Evolutionary conservation across 805 yeast genomes (phyloP).

Genomic region (Kluyveromyces starmeri): DNA sequence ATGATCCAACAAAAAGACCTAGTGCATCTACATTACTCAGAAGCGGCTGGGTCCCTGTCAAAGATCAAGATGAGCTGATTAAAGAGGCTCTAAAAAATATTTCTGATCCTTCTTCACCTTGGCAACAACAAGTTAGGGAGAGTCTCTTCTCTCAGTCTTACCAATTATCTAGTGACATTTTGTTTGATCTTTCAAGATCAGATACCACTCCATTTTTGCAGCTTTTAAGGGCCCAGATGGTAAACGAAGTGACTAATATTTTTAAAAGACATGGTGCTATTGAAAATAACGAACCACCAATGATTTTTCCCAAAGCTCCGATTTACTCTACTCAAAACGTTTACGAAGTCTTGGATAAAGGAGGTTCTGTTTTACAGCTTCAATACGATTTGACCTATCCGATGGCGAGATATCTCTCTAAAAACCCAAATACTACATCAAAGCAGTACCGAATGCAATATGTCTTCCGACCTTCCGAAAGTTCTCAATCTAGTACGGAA

Average conservation of each 20-base stretch:
- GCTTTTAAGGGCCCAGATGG: slow-evolving; percentile 50
- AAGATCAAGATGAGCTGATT: slow-evolving; percentile 82
- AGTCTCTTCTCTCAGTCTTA: slow-evolving; percentile 81
- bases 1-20: slow-evolving; percentile 72
- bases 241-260: slow-evolving; percentile 49
- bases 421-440: slow-evolving; percentile 33
- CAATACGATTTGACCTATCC: slow-evolving; percentile 90
- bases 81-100: slow-evolving; percentile 79
- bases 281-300: slow-evolving; percentile 55
- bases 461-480: slow-evolving; percentile 65
- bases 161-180: slow-evolving; percentile 71
- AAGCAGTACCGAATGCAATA: slow-evolving; percentile 71
- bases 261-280: slow-evolving; percentile 83
- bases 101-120: slow-evolving; percentile 85
- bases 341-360: slow-evolving; percentile 72
- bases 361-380: slow-evolving; percentile 81
- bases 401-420: slow-evolving; percentile 74
- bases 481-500: slow-evolving; percentile 47
- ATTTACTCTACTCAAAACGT: slow-evolving; percentile 56
- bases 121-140: slow-evolving; percentile 88
- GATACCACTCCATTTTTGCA: slow-evolving; percentile 36
- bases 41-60: slow-evolving; percentile 80
- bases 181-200: slow-evolving; percentile 51
- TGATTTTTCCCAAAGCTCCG: slow-evolving; percentile 76
- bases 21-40: slow-evolving; percentile 65